A percentile compares a stretch with the other conserved stretches of the same genome.
Evolutionary conservation across 129 eudicot species (phyloP).

Genomic region (Centaurea solstitialis): DNA sequence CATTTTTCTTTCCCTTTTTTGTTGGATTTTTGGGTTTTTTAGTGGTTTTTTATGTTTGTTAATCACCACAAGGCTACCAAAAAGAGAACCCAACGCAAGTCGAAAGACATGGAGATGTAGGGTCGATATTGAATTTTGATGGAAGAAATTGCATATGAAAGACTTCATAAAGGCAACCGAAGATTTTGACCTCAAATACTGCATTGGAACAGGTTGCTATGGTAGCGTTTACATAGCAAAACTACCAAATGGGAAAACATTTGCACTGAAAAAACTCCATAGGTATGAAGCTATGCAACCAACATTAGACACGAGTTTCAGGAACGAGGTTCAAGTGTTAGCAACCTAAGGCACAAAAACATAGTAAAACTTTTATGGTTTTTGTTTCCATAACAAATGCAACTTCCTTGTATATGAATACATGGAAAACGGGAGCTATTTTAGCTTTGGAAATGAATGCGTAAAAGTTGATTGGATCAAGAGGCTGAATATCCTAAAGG

Average conservation of each 20-base stretch:
- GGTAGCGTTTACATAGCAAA: constrained; percentile 38
- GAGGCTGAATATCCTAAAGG: constrained; percentile 39
- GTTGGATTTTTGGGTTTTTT: background rate
- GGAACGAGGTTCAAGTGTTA: constrained; percentile 30
- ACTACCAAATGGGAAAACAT: constrained; percentile 28
- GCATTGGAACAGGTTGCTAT: constrained; percentile 46
- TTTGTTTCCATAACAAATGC: constrained; percentile 33
- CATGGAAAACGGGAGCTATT: constrained; percentile 46
- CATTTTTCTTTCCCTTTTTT: background rate
- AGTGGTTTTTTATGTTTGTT: background rate
- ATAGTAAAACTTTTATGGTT: constrained; percentile 34
- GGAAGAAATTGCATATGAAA: constrained; percentile 34
- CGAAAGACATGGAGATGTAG: constrained; percentile 22
- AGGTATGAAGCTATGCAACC: constrained; percentile 26
- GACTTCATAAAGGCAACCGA: constrained; percentile 39
- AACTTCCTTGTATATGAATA: constrained; percentile 42
- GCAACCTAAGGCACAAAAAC: constrained; percentile 35
- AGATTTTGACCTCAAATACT: constrained; percentile 40
- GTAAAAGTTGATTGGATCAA: constrained; percentile 35
- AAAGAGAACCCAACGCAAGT: background rate
- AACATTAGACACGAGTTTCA: constrained; percentile 20
- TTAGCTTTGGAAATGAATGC: background rate
- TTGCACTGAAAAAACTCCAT: constrained; percentile 44
- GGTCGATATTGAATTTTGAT: constrained; percentile 21
- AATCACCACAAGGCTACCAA: background rate